Evolutionary conservation across 768 basidiomycete genomes (phyloP), one percentile per base, ranked within the genome.

Genomic region (Cyathus striatus): DNA sequence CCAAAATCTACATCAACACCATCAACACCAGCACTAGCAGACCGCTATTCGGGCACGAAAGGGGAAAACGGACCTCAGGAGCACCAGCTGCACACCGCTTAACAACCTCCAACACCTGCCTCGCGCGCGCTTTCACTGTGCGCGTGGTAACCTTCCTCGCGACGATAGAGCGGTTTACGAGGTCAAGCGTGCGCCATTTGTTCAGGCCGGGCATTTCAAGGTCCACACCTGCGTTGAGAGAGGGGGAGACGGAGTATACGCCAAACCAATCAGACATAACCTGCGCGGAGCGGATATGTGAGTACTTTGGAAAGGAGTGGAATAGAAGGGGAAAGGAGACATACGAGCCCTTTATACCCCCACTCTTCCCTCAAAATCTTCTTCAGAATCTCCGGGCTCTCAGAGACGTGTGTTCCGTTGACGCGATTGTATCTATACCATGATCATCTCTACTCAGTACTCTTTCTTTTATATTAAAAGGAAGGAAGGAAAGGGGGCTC

Each of bases 211-310:
- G 86, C 84, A 87, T 88, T 57, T 88, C 86, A 26, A 90, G 73
- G 54, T 89, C 83, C 18, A 89, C 66, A 2, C 86, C 86, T n/a
- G 86, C 84, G 45, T 88, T 89, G 47, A 86, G 65, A 20, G 69
- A 63, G 18, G 71, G 66, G 48, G 80, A 79, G 23, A 86, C 65
- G 41, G 79, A 76, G 64, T 89, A 89, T 2, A 75, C 63, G 1
- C 88, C 88, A 44, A 83, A 85, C 83, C 89, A 92, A 57, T 90
- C 89, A 45, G 83, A 86, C 86, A 90, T 90, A 44, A 86, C 67
- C 65, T 75, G 44, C 21, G 17, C 35, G n/a, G 27, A 14, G 17
- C 33, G 6, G 27, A 33, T 20, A 5, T 16, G n/a, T 13, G 20
- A 6, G 10, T 34, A 12, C 34, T 34, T 35, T 10, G 39, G 17